phyloP scores from a whole-genome alignment of 169 alveolate species.

The Plasmodium adleri region DNA sequence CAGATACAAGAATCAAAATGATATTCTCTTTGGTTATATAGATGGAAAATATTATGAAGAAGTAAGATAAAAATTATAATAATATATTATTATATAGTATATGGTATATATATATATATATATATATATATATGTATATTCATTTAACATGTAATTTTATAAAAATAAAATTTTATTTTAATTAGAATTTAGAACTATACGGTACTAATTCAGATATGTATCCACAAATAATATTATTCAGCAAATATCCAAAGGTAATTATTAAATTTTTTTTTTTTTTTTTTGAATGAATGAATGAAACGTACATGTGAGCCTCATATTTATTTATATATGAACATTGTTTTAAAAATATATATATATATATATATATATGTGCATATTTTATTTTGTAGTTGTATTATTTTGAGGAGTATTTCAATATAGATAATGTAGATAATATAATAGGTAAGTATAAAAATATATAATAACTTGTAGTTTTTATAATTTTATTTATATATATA shows the following conservation, averaged over 20 bases:
- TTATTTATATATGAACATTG: no score
- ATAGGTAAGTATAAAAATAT: constrained; percentile 8
- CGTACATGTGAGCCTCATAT: no score
- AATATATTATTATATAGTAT: neutral
- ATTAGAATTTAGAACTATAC: constrained; percentile 47
- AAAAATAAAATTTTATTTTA: constrained; percentile 4
- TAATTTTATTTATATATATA: neutral
- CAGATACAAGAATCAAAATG: constrained; percentile 40
- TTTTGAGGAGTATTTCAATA: constrained; percentile 33
- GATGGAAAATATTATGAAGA: constrained; percentile 71
- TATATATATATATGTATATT: neutral
- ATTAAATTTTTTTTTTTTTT: constrained; percentile 3
- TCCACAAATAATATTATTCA: constrained; percentile 54
- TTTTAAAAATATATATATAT: neutral
- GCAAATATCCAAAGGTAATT: constrained; percentile 58
- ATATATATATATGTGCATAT: neutral
- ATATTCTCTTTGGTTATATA: constrained; percentile 45
- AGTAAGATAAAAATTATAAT: constrained; percentile 13
- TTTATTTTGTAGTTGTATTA: constrained; percentile 31
- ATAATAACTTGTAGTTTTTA: neutral
- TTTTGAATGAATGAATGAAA: neutral
- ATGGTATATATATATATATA: neutral
- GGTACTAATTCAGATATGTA: constrained; percentile 36
- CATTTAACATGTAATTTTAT: neutral
- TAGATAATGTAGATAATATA: constrained; percentile 22